Base-by-base conservation (phyloP, 345 rosid genomes). In the Hypericum perforatum region DNA sequence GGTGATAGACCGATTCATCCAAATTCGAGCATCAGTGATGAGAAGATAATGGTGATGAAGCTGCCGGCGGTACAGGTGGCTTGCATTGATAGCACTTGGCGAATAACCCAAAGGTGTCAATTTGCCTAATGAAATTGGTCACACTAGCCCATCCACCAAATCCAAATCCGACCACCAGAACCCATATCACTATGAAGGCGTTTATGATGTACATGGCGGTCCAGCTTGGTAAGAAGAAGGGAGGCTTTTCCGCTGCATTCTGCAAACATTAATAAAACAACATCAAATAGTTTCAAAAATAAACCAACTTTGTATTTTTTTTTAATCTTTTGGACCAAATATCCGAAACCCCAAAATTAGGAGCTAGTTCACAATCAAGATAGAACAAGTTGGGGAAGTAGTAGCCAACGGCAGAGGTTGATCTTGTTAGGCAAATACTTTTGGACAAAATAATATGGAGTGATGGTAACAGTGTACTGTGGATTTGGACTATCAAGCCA, bases 61-160 rank as follows among this genome's bases (percentile, higher is more conserved):
- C 75, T 5, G 70, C 47, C 0, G 75, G 60, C 4, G 95, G 67
- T 8, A 53, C 39, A 0, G 91, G 78, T 7, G 98, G 66, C 59
- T 92, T 85, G 83, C 99, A 94, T 57, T 94, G 99, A 68, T 94
- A 94, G 76, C 99, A 94, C 74, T 84, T 94, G 0, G 99, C 94
- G 10, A 94, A 94, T 41, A 94, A 86, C 12, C 99, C 99, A 54
- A 94, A 94, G 0, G 91, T 76, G 40, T 94, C 89, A 0, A 94
- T 80, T 72, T 94, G 99, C 62, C 54, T 73, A 11, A 94, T 78
- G 56, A 94, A 94, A 65, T 94, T 89, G 70, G 88, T 82, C 50
- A 94, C 57, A 74, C 99, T 94, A 5, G 99, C 99, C 99, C 99
- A 94, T 52, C 94, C 96, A 32, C 91, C 96, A 50, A 85, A 64